Base-by-base conservation (phyloP, 2,329 filamentous ascomycete genomes). In the Phoma sp. region DNA sequence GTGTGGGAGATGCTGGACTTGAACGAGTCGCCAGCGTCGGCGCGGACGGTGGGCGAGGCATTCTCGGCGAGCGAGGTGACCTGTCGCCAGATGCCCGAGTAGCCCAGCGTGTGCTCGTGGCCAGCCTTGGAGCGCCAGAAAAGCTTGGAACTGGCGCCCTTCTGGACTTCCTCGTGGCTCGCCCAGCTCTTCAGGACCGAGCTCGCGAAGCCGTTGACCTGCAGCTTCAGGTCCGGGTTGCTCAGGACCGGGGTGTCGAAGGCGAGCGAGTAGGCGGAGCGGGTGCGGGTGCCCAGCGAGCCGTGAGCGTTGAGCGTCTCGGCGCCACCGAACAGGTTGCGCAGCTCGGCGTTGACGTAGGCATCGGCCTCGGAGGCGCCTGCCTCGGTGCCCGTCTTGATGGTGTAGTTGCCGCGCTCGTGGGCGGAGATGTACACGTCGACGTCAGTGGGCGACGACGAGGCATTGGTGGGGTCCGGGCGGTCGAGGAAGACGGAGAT, bases 301-400 rank as follows among this genome's bases (percentile, higher is more conserved):
- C 91, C 93, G 69, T 96, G 94, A 56, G 96, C 80, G 47, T 91
- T 91, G 60, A 99, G 79, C 52, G 89, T 90, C 79, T 99, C 95
- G 22, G 93, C 95, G 35, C 95, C 95, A 46, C 95, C 95, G 73
- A 99, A 91, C 56, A 99, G 84, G 77, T 99, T 99, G 64, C 95
- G 88, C 81, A 92, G 88, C 46, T 94, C 83, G 39, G 92, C 83
- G 64, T 95, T 94, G 63, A 91, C 88, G 72, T 96, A 98, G 4
- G 93, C 94, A 7, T 93, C 96, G 32, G 94, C 95, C 76, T 99
- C 95, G 21, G 91, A 88, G 71, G 96, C 96, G 60, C 95, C 95
- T 40, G 96, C 84, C 72, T 98, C 94, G 8, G 95, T 98, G 56
- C 95, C 95, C 0, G 93, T 96, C 80, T 96, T 96, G 69, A 98